phyloP scores from a whole-genome alignment of 306 rosid species.

The Ziziphus jujuba region DNA sequence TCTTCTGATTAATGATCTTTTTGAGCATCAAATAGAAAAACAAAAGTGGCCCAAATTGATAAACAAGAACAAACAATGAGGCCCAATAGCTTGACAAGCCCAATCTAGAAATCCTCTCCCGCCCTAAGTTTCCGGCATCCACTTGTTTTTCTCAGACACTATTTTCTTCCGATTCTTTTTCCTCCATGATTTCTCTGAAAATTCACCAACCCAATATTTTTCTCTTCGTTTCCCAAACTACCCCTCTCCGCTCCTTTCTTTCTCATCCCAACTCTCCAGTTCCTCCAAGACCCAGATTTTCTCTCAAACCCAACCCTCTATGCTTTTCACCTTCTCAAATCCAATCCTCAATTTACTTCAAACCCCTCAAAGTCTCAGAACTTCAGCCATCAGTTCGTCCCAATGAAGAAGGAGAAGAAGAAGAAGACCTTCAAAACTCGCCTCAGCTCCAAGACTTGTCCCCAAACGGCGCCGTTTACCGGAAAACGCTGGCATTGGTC shows the following conservation, averaged over 20 bases:
- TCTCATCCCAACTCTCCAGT: constrained; percentile 9
- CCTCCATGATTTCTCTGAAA: constrained; percentile 68
- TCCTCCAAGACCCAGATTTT: constrained; percentile 20
- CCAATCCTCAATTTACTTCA: constrained; percentile 23
- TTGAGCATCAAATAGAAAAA: not conserved
- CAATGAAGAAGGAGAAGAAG: constrained; percentile 39
- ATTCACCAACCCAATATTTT: constrained; percentile 28
- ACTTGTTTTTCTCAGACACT: not conserved
- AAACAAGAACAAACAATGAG: no score
- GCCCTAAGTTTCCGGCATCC: not conserved
- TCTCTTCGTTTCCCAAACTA: constrained; percentile 36
- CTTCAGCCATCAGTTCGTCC: constrained; percentile 24
- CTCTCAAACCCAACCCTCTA: constrained; percentile 17
- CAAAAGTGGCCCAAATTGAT: not conserved
- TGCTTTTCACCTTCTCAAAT: constrained; percentile 13
- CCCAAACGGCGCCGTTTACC: constrained; percentile 57
- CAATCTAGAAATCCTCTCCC: constrained; percentile 21
- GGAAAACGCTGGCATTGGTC: constrained; percentile 82
- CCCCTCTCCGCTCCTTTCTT: constrained; percentile 30
- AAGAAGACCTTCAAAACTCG: constrained; percentile 26
- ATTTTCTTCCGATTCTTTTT: not conserved
- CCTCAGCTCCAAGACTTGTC: constrained; percentile 61
- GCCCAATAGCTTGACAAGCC: constrained; percentile 8
- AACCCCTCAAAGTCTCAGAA: constrained; percentile 42
- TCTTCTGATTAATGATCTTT: no score